Conservation (phyloP, 371 early-diverging fungal genomes). For the Catenaria anguillulae region DNA sequence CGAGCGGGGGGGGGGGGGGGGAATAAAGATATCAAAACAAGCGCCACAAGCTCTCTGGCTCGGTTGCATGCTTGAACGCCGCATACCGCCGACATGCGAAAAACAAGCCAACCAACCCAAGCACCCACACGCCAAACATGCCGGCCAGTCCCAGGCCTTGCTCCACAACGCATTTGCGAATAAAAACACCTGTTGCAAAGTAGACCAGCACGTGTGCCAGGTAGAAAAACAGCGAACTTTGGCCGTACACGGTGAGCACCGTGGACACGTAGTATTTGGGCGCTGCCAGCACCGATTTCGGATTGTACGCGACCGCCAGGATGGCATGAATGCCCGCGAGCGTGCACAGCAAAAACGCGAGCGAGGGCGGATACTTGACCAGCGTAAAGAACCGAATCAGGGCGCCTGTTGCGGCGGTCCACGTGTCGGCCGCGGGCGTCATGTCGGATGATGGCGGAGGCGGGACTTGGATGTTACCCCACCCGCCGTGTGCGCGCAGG, state of each 20-base stretch:
- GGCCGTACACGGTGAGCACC: not conserved
- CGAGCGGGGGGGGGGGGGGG: no score
- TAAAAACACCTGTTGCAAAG: not conserved
- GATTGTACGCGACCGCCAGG: not conserved
- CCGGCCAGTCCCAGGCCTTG: not conserved
- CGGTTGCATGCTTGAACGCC: not conserved
- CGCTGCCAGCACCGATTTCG: no score
- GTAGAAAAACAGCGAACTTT: constrained; percentile 3
- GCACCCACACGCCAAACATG: not conserved
- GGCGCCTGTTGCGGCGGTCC: not conserved
- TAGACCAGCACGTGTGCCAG: not conserved
- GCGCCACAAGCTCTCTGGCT: not conserved
- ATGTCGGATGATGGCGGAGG: no score
- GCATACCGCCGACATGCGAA: not conserved
- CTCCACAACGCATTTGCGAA: not conserved
- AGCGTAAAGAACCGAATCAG: not conserved
- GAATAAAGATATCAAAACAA: constrained; percentile 1
- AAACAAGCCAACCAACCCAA: not conserved
- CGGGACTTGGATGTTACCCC: not conserved
- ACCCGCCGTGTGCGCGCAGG: not conserved
- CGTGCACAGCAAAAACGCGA: not conserved
- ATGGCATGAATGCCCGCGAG: not conserved
- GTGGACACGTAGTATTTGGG: not conserved
- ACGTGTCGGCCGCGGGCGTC: not conserved
- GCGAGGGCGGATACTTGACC: constrained; percentile 6